Percentiles rank a stretch among this genome's conserved stretches.
Conservation (phyloP, 495 filamentous ascomycete genomes). For the Xylona heveae region DNA sequence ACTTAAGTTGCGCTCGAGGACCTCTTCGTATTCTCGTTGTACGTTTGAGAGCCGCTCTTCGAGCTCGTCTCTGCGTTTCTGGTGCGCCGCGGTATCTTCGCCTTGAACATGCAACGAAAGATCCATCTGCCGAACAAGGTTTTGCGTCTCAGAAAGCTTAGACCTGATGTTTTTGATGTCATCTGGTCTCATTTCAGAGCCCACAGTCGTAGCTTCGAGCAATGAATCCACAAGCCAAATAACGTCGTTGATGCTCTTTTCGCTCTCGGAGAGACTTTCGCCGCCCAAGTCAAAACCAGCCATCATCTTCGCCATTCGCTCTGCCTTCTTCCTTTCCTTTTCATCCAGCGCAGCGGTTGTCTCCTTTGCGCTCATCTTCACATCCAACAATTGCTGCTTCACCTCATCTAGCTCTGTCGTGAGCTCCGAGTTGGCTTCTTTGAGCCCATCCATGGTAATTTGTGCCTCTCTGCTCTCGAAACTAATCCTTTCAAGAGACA, state of each 20-base stretch:
- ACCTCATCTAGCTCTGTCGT: conserved; percentile 82
- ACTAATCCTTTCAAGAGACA: conserved; percentile 84
- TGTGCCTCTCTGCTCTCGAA: conserved; percentile 93
- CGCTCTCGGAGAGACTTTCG: conserved; percentile 80
- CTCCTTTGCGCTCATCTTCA: conserved; percentile 88
- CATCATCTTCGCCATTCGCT: conserved; percentile 99
- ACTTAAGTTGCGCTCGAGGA: conserved; percentile 59
- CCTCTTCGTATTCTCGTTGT: conserved; percentile 60
- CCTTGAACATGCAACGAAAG: conserved; percentile 48
- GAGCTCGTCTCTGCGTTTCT: conserved; percentile 45
- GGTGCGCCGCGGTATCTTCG: conserved; percentile 36
- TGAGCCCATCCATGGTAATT: conserved; percentile 94
- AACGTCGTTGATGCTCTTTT: conserved; percentile 56
- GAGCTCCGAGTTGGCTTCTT: conserved; percentile 85
- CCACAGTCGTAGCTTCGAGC: conserved; percentile 49
- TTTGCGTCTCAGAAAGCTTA: conserved; percentile 69
- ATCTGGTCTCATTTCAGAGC: conserved; percentile 62
- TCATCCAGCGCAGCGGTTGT: conserved; percentile 72
- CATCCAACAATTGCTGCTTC: conserved; percentile 89
- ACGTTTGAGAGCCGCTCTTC: conserved; percentile 50
- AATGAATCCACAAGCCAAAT: conserved; percentile 65
- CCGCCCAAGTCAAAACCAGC: conserved; percentile 84
- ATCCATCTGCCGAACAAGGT: conserved; percentile 83
- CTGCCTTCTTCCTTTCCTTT: conserved; percentile 95
- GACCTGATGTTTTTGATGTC: conserved; percentile 55